Percentiles rank a stretch among this genome's conserved stretches.
Conservation (phyloP, 495 filamentous ascomycete genomes). For the Neurospora sp. region DNA sequence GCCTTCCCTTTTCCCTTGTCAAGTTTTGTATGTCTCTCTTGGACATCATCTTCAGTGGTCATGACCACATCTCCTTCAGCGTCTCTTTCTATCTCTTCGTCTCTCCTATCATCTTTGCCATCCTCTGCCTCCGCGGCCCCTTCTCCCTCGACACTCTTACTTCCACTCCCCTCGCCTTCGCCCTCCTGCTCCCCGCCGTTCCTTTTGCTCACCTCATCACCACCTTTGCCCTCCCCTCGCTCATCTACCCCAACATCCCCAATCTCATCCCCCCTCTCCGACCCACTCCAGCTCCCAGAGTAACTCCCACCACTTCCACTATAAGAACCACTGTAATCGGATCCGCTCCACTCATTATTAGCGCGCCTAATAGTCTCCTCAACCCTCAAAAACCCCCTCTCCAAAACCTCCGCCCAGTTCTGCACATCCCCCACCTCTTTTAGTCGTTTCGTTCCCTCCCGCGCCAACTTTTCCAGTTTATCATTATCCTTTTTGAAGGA, state of each 20-base stretch:
- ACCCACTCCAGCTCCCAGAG: too few relatives aligned
- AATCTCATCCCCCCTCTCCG: too few relatives aligned
- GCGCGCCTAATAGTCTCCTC: conserved; percentile 49
- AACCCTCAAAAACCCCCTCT: conserved; percentile 77
- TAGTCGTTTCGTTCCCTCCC: conserved; percentile 56
- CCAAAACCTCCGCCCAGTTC: conserved; percentile 96
- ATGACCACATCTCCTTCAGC: conserved; percentile 12
- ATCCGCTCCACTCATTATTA: too few relatives aligned
- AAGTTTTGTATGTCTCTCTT: background rate
- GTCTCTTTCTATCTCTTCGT: background rate
- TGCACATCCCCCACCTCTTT: conserved; percentile 95
- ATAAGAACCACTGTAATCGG: too few relatives aligned
- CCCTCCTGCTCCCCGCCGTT: too few relatives aligned
- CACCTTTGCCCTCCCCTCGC: too few relatives aligned
- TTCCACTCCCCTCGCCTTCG: background rate
- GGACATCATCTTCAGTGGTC: background rate
- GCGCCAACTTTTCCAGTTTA: conserved; percentile 56
- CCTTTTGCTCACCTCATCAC: too few relatives aligned
- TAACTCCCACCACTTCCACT: too few relatives aligned
- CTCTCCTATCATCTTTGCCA: background rate
- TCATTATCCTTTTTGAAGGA: conserved; percentile 62
- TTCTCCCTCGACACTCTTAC: background rate
- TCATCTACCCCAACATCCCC: too few relatives aligned
- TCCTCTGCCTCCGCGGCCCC: background rate
- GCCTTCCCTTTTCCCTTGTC: conserved; percentile 11